phyloP scores from a whole-genome alignment of 176 grass and related monocot genomes.

The Aegilops sharonensis region DNA sequence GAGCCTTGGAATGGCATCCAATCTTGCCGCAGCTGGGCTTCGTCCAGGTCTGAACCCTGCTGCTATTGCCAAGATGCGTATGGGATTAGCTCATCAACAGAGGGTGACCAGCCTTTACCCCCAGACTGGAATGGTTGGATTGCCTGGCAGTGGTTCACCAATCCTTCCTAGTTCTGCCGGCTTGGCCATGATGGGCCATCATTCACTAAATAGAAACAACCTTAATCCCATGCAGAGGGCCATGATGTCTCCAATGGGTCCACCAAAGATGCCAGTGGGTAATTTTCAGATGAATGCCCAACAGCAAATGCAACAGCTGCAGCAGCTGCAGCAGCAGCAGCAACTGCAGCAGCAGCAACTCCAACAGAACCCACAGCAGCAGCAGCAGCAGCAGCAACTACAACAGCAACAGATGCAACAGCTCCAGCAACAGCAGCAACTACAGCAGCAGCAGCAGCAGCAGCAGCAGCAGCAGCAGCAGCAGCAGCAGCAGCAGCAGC shows the following conservation, averaged over 20 bases:
- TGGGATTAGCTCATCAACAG: constrained; percentile 56
- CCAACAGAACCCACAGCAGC: constrained; percentile 11
- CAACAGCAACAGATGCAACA: constrained; percentile 22
- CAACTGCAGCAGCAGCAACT: background rate
- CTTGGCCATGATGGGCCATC: constrained; percentile 74
- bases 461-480: constrained; percentile 29
- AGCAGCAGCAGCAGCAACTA: constrained; percentile 28
- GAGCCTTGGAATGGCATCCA: constrained; percentile 66
- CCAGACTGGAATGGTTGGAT: constrained; percentile 64
- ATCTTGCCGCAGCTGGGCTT: constrained; percentile 51
- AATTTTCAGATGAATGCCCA: constrained; percentile 70
- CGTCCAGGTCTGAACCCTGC: constrained; percentile 40
- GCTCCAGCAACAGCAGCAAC: background rate
- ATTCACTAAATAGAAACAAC: constrained; percentile 64
- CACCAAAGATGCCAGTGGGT: constrained; percentile 78
- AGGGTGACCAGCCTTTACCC: constrained; percentile 55
- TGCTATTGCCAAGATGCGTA: constrained; percentile 53
- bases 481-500: constrained; percentile 32
- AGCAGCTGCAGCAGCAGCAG: background rate
- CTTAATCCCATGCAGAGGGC: constrained; percentile 58
- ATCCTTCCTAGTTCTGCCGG: constrained; percentile 59
- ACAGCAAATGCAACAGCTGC: constrained; percentile 35
- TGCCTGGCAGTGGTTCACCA: constrained; percentile 66
- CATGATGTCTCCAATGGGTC: constrained; percentile 78
- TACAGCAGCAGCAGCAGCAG: background rate